Evolutionary conservation across 352 stramenopile genomes (phyloP).

Genomic region (Aphanomyces invadans): DNA sequence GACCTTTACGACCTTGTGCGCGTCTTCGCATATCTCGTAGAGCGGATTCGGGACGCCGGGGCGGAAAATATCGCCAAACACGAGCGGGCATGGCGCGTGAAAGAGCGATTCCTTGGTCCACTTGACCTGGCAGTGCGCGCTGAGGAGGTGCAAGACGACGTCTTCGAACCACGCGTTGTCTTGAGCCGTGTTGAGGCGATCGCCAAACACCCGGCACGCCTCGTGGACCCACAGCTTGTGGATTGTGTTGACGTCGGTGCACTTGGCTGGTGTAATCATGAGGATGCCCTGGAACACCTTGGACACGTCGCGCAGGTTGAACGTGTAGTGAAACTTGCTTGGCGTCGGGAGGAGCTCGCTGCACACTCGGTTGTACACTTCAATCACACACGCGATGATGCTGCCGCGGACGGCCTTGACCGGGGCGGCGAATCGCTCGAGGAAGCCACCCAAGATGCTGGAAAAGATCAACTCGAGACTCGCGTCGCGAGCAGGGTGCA

Average conservation of each 20-base stretch:
- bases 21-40: constrained; percentile 83
- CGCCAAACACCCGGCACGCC: constrained; percentile 87
- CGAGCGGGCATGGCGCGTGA: constrained; percentile 72
- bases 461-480: constrained; percentile 91
- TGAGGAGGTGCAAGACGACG: constrained; percentile 74
- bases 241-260: constrained; percentile 73
- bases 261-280: constrained; percentile 86
- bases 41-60: constrained; percentile 57
- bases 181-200: constrained; percentile 80
- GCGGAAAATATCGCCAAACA: constrained; percentile 91
- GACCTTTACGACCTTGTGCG: constrained; percentile 70
- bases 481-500: constrained; percentile 81
- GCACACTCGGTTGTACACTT: constrained; percentile 91
- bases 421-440: constrained; percentile 78
- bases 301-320: constrained; percentile 93
- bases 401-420: constrained; percentile 74
- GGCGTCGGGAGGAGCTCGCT: constrained; percentile 89
- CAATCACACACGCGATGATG: constrained; percentile 86
- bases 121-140: constrained; percentile 64
- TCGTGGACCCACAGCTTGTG: constrained; percentile 91
- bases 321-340: constrained; percentile 91
- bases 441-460: constrained; percentile 89
- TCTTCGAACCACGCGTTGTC: constrained; percentile 91
- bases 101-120: constrained; percentile 82
- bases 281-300: constrained; percentile 95